phyloP scores from a whole-genome alignment of 2,329 filamentous ascomycete genomes.

The Botryotinia narcissicola region DNA sequence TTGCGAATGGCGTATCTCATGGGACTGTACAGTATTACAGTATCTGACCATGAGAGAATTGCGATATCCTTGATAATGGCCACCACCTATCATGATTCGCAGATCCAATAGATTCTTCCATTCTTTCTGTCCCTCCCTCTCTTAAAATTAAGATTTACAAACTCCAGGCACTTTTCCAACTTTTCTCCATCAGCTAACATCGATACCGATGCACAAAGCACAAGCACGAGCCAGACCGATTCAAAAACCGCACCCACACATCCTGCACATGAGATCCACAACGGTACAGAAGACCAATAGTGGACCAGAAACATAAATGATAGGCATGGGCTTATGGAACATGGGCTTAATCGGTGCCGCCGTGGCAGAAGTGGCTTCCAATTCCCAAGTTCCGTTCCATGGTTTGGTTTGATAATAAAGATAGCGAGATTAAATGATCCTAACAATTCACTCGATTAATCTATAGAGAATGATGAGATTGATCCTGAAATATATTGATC shows the following conservation, averaged over 20 bases:
- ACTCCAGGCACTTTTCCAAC: neutral
- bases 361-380: neutral
- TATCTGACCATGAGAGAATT: neutral
- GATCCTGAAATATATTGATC: conserved; percentile 16
- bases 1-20: neutral
- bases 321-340: neutral
- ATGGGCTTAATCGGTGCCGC: neutral
- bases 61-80: neutral
- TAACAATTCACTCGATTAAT: neutral
- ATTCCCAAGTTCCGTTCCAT: neutral
- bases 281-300: neutral
- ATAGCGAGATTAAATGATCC: conserved; percentile 16
- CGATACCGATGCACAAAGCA: neutral
- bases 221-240: conserved; percentile 9
- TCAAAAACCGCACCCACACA: neutral
- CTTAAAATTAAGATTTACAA: neutral
- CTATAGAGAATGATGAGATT: neutral
- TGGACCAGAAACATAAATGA: neutral
- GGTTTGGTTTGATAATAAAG: neutral
- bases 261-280: neutral
- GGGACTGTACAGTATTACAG: neutral
- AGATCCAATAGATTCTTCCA: neutral
- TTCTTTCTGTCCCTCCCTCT: neutral
- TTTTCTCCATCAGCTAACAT: neutral
- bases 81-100: neutral